These are phyloP conservation scores for Blastobotrys aristatus DNA, from an alignment of 1,139 yeast species.

Conservation along the genomic window DNA sequence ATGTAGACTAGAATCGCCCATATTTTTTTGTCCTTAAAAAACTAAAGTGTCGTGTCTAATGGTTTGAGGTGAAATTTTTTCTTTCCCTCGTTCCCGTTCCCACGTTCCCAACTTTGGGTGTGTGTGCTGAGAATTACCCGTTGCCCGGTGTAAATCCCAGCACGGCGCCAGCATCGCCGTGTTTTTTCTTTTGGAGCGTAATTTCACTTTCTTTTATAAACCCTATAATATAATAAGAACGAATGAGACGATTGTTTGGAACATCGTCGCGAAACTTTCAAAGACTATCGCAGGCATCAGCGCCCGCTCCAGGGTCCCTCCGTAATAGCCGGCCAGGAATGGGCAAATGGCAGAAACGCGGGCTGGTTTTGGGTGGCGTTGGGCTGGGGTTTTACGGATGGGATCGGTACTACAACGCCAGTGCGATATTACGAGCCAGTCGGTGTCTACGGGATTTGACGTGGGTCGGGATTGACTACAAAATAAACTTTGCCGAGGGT, in stretches of 20 bases:
- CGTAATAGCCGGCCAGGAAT: conserved; percentile 15
- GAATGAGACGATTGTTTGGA: conserved; percentile 4
- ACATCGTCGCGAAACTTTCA: not conserved
- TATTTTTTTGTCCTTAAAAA: conserved; percentile 2
- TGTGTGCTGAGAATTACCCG: not conserved
- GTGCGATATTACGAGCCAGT: conserved; percentile 48
- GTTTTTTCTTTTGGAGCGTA: too few species aligned
- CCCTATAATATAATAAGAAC: too few species aligned
- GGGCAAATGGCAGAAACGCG: conserved; percentile 18
- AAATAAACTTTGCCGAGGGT: conserved; percentile 42
- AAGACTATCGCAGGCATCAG: conserved; percentile 5
- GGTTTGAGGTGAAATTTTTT: not conserved
- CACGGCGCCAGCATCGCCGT: too few species aligned
- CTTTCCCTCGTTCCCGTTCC: not conserved
- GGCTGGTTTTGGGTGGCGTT: conserved; percentile 13
- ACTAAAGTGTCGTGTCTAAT: not conserved
- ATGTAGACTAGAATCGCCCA: conserved; percentile 29
- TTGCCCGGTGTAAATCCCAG: not conserved
- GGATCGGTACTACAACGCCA: conserved; percentile 37
- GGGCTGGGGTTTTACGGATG: conserved; percentile 17
- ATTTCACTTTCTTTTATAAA: too few species aligned
- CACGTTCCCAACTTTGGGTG: not conserved
- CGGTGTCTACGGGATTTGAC: conserved; percentile 48
- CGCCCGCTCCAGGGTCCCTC: conserved; percentile 17
- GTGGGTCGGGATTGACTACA: conserved; percentile 57